phyloP scores from a whole-genome alignment of 2,329 filamentous ascomycete species.

The Colletotrichum viniferum region DNA sequence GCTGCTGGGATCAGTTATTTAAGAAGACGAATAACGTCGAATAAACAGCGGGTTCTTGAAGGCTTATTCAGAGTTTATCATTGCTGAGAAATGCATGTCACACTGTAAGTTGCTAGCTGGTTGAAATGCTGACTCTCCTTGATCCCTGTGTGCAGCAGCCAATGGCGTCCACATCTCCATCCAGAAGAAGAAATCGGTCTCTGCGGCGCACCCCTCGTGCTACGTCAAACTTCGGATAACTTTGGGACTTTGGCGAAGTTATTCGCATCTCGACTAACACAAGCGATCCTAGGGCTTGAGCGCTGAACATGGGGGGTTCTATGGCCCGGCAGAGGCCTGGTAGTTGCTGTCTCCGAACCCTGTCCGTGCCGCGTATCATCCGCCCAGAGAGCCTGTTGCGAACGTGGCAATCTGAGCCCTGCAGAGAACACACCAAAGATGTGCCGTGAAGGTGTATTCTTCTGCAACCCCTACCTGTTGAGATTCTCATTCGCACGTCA shows the following conservation, averaged over 20 bases:
- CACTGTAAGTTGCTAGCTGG: background rate
- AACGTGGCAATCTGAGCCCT: background rate
- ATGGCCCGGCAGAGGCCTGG: background rate
- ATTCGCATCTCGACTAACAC: background rate
- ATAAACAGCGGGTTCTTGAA: background rate
- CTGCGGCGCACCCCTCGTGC: background rate
- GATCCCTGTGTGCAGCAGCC: background rate
- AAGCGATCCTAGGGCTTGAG: background rate
- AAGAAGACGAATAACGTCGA: background rate
- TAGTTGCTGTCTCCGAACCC: background rate
- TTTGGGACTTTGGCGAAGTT: background rate
- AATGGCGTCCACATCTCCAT: background rate
- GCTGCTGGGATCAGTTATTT: background rate
- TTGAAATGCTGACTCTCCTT: background rate
- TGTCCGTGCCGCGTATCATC: background rate
- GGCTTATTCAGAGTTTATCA: background rate
- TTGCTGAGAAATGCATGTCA: background rate
- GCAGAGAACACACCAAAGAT: background rate
- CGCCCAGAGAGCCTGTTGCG: background rate
- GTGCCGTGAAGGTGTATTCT: background rate
- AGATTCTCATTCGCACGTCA: background rate
- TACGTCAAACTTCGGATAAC: background rate
- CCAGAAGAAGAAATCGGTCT: background rate
- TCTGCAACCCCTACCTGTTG: background rate
- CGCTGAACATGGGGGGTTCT: background rate